phyloP scores from a whole-genome alignment of 352 stramenopile genomes.

The Pythium sukuiense region DNA sequence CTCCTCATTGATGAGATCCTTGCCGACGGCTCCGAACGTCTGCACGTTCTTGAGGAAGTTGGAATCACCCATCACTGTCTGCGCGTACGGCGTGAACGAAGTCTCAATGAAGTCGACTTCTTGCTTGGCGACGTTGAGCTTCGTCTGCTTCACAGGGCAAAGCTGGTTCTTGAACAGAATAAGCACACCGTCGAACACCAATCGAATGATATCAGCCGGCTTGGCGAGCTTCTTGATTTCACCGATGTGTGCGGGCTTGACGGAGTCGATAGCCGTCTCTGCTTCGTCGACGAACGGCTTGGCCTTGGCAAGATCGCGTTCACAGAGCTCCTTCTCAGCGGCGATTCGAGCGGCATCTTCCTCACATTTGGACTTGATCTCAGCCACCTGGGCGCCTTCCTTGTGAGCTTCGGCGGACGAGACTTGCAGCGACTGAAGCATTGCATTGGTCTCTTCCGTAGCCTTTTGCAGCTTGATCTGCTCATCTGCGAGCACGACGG shows the following conservation, averaged over 20 bases:
- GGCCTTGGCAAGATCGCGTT: slow-evolving; percentile 96
- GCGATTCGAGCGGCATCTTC: slow-evolving; percentile 94
- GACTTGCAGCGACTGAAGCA: slow-evolving; percentile 96
- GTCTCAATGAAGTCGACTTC: slow-evolving; percentile 97
- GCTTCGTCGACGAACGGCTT: slow-evolving; percentile 98
- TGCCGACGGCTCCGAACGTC: slow-evolving; percentile 94
- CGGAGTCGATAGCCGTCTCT: slow-evolving; percentile 97
- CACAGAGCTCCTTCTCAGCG: slow-evolving; percentile 94
- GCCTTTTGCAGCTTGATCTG: slow-evolving; percentile 97
- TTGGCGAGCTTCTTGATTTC: slow-evolving; percentile 99
- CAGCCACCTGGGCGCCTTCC: slow-evolving; percentile 94
- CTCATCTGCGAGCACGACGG: slow-evolving; percentile 95
- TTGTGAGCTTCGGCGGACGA: slow-evolving; percentile 96
- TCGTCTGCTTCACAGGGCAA: slow-evolving; percentile 90
- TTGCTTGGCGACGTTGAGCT: slow-evolving; percentile 96
- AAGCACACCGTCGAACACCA: slow-evolving; percentile 97
- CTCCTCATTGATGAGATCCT: slow-evolving; percentile 99
- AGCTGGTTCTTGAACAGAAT: slow-evolving; percentile 96
- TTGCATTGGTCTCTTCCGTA: slow-evolving; percentile 96
- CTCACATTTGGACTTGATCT: slow-evolving; percentile 97
- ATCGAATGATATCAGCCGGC: slow-evolving; percentile 97
- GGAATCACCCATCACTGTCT: slow-evolving; percentile 95
- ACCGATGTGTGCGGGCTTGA: slow-evolving; percentile 97
- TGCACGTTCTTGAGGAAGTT: slow-evolving; percentile 97
- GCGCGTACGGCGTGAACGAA: slow-evolving; percentile 94